Conservation (phyloP, 768 basidiomycete species). For the Tricholoma sp. region DNA sequence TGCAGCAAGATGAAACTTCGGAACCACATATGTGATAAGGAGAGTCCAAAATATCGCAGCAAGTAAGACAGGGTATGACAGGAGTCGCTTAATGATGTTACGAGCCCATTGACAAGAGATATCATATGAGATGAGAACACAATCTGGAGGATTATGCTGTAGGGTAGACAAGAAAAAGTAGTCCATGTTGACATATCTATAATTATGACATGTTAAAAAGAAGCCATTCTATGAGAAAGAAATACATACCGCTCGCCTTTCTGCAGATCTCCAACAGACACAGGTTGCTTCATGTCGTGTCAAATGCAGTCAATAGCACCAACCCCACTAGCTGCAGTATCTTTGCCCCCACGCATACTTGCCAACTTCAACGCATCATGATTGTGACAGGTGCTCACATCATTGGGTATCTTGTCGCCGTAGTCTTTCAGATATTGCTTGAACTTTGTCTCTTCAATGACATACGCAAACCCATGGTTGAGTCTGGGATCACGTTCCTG, state of each 20-base stretch:
- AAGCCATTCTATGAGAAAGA: neutral
- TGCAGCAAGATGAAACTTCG: conserved; percentile 26
- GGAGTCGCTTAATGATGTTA: conserved; percentile 14
- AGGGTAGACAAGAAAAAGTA: conserved; percentile 20
- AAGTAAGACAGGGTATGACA: conserved; percentile 2
- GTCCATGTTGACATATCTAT: conserved; percentile 19
- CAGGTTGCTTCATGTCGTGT: conserved; percentile 6
- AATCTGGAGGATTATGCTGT: conserved; percentile 1
- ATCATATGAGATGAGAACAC: conserved; percentile 20
- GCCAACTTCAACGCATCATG: conserved; percentile 1
- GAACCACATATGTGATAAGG: conserved; percentile 15
- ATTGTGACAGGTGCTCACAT: neutral
- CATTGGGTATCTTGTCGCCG: neutral
- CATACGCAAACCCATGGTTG: conserved; percentile 8
- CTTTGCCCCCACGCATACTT: neutral
- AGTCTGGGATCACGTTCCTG: conserved; percentile 13
- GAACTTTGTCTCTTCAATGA: conserved; percentile 3
- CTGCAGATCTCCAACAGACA: conserved; percentile 2
- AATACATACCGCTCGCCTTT: conserved; percentile 16
- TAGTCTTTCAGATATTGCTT: neutral
- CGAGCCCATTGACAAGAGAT: conserved; percentile 24
- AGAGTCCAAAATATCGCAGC: neutral
- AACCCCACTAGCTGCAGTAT: neutral
- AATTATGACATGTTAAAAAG: neutral
- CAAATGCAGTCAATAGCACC: neutral